Evolutionary conservation across 139 green algal genomes (phyloP).

Genomic region (Picochlorum sp.): DNA sequence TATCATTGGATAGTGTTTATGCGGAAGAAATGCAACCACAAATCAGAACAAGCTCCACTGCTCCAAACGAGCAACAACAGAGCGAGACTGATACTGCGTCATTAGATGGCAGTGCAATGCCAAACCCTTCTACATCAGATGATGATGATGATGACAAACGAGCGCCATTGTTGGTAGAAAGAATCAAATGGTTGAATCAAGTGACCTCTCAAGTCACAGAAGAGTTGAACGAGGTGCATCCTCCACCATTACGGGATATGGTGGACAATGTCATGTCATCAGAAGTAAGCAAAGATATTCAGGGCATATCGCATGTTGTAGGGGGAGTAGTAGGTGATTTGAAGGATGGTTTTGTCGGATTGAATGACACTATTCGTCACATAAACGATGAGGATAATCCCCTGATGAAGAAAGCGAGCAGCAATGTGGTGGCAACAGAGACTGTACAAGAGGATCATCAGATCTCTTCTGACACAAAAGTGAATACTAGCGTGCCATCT

Average conservation of each 20-base stretch:
- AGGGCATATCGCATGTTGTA: background rate
- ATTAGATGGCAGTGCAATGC: too few species aligned
- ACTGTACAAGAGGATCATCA: background rate
- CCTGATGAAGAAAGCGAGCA: background rate
- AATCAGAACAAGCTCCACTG: too few species aligned
- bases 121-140: too few species aligned
- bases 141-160: too few species aligned
- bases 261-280: background rate
- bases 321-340: background rate
- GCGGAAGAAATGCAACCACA: too few species aligned
- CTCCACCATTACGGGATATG: background rate
- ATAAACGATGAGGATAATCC: background rate
- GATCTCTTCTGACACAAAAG: background rate
- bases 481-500: background rate
- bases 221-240: constrained; percentile 6
- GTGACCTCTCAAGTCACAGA: constrained; percentile 9
- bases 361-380: background rate
- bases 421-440: background rate
- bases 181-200: constrained; percentile 5
- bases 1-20: too few species aligned
- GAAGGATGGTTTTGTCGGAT: background rate
- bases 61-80: too few species aligned
- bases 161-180: background rate
- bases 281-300: background rate
- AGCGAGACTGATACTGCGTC: too few species aligned